A percentile compares a stretch with the other conserved stretches of the same genome.
These are phyloP conservation scores for Apiospora sp. DNA, from an alignment of 2,329 filamentous ascomycete genomes.

Conservation along the genomic window DNA sequence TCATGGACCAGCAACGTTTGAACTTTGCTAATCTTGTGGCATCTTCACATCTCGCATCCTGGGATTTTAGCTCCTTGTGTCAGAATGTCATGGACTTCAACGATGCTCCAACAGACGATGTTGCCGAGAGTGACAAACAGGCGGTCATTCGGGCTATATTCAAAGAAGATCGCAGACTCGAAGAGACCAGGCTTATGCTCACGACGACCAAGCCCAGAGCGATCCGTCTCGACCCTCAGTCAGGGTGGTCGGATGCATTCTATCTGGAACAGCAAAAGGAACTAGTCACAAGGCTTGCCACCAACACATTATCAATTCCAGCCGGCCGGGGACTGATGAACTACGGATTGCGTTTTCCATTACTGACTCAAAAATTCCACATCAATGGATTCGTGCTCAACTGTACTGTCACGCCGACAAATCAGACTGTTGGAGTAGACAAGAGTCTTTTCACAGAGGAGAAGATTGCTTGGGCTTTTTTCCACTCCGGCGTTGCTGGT, in stretches of 20 bases:
- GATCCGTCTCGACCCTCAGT: conserved; percentile 77
- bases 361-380: conserved; percentile 91
- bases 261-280: conserved; percentile 93
- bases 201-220: conserved; percentile 83
- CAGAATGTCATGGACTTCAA: conserved; percentile 67
- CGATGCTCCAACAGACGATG: conserved; percentile 73
- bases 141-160: conserved; percentile 87
- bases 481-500: conserved; percentile 94
- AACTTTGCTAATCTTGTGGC: conserved; percentile 51
- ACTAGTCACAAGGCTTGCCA: conserved; percentile 84
- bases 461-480: conserved; percentile 98
- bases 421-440: conserved; percentile 93
- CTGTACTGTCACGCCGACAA: conserved; percentile 89
- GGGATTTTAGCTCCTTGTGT: conserved; percentile 83
- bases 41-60: conserved; percentile 70
- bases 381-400: conserved; percentile 91
- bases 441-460: conserved; percentile 89
- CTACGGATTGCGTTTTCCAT: conserved; percentile 84
- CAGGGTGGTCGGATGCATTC: conserved; percentile 84
- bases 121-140: conserved; percentile 84
- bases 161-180: conserved; percentile 86
- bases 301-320: conserved; percentile 87
- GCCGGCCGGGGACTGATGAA: conserved; percentile 87
- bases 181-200: conserved; percentile 85
- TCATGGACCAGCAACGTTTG: conserved; percentile 48